phyloP scores from a whole-genome alignment of 306 rosid species.

The Nissolia schottii region DNA sequence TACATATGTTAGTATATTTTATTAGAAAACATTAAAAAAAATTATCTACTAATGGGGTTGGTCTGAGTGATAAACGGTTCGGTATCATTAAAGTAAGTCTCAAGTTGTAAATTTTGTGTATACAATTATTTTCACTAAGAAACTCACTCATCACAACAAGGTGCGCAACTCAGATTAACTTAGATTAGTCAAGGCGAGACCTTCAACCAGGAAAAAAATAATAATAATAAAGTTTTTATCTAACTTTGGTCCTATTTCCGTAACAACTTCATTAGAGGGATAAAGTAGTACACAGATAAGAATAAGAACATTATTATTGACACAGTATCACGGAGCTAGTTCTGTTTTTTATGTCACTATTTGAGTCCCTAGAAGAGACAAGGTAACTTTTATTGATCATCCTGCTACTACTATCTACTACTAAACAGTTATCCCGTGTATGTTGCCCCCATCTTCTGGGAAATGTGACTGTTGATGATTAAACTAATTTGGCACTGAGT shows the following conservation, averaged over 20 bases:
- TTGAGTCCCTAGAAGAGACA: neutral
- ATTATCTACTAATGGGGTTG: too few relatives aligned
- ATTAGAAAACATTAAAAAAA: too few relatives aligned
- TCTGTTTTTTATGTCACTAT: neutral
- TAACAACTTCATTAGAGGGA: neutral
- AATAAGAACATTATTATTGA: neutral
- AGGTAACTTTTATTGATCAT: neutral
- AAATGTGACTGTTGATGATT: neutral
- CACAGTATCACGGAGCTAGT: neutral
- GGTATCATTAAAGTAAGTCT: too few relatives aligned
- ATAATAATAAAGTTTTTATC: neutral
- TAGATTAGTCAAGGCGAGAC: too few relatives aligned
- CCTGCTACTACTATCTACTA: neutral
- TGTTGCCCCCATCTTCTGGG: slow-evolving; percentile 11
- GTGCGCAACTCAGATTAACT: too few relatives aligned
- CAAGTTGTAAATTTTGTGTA: too few relatives aligned
- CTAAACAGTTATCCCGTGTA: neutral
- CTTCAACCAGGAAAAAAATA: too few relatives aligned
- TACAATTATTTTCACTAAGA: too few relatives aligned
- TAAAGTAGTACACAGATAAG: neutral
- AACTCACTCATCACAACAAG: too few relatives aligned
- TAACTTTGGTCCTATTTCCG: neutral
- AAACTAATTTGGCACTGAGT: neutral
- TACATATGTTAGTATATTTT: neutral
- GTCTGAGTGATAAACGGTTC: too few relatives aligned